Evolutionary conservation across 148 eudicot species (phyloP), one percentile per base, ranked within the genome.

Genomic region (Chenopodium album): DNA sequence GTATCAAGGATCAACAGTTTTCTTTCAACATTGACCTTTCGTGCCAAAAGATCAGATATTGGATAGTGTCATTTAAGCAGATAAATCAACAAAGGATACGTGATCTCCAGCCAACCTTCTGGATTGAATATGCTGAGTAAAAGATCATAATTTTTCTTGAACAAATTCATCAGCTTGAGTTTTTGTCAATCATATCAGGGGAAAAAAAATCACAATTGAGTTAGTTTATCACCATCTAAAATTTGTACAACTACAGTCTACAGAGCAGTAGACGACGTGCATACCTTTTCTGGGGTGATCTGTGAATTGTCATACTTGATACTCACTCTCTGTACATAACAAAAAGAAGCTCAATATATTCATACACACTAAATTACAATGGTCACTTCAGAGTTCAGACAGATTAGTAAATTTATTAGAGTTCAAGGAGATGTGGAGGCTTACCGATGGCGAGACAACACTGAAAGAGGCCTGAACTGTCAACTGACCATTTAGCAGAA

Each of bases 71-170:
- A 1, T 46, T 3, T 44, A 46, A 47, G 32, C 79, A 41, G 32
- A 69, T 17, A 23, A 75, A 22, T 7, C 0, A 50, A 71, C 70
- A 82, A 85, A 90, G 94, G 93, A 87, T 94, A 94, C 98, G 97
- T 89, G 83, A 90, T 92, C 81, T 94, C 95, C 34, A 94, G 88
- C 97, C 98, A 94, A 67, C 98, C 98, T 73, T 94, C 97, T 7
- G 98, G 98, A 83, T 90, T 92, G 88, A 94, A 94, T 78, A 94
- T 93, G 81, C 86, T 69, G 50, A 94, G 92, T 80, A 94, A 83
- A 46, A 93, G 86, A 11, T 92, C 86, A 54, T 94, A 94, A 84
- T 93, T 94, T 85, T 93, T 93, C 79, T 88, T 86, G 80, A 94
- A 94, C 77, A 94, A 75, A 70, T 89, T 93, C 97, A 93, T 91